A percentile compares a stretch with the other conserved stretches of the same genome.
These are phyloP conservation scores for Trichophyton verrucosum DNA, from an alignment of 2,329 filamentous ascomycete species.

Conservation along the genomic window DNA sequence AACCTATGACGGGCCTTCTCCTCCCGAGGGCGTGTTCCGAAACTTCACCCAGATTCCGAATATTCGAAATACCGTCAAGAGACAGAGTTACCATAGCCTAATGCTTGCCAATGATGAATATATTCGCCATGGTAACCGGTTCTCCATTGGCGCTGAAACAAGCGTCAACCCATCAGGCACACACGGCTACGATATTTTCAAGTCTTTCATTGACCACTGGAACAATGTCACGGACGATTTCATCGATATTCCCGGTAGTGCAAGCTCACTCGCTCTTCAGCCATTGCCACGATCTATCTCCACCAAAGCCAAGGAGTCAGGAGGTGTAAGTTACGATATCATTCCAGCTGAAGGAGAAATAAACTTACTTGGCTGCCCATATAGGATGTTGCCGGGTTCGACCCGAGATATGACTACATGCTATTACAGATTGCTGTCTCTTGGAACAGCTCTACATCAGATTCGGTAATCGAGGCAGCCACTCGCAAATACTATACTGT, in stretches of 20 bases:
- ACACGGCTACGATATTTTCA: slow-evolving; percentile 21
- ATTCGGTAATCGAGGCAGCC: slow-evolving; percentile 28
- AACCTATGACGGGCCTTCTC: slow-evolving; percentile 48
- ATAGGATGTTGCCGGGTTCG: slow-evolving; percentile 29
- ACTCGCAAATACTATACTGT: slow-evolving; percentile 29
- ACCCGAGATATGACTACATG: slow-evolving; percentile 31
- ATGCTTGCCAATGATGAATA: slow-evolving; percentile 35
- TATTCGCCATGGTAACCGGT: slow-evolving; percentile 28
- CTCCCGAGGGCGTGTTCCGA: slow-evolving; percentile 43
- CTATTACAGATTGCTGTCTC: slow-evolving; percentile 37
- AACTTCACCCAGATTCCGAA: slow-evolving; percentile 42
- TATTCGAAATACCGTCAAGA: slow-evolving; percentile 35
- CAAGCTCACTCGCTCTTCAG: slow-evolving; percentile 28
- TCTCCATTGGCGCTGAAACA: slow-evolving; percentile 30
- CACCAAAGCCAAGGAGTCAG: slow-evolving; percentile 23
- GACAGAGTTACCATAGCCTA: slow-evolving; percentile 38
- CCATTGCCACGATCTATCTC: slow-evolving; percentile 26
- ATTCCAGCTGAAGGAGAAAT: neutral
- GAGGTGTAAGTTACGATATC: slow-evolving; percentile 17
- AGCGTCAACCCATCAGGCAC: slow-evolving; percentile 25
- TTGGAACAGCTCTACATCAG: slow-evolving; percentile 25
- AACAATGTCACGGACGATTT: slow-evolving; percentile 21
- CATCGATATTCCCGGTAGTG: slow-evolving; percentile 18
- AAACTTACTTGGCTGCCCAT: slow-evolving; percentile 3
- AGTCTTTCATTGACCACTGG: slow-evolving; percentile 24